Base-by-base conservation (phyloP, 129 eudicot genomes). In the Rutidosis leptorrhynchoides region DNA sequence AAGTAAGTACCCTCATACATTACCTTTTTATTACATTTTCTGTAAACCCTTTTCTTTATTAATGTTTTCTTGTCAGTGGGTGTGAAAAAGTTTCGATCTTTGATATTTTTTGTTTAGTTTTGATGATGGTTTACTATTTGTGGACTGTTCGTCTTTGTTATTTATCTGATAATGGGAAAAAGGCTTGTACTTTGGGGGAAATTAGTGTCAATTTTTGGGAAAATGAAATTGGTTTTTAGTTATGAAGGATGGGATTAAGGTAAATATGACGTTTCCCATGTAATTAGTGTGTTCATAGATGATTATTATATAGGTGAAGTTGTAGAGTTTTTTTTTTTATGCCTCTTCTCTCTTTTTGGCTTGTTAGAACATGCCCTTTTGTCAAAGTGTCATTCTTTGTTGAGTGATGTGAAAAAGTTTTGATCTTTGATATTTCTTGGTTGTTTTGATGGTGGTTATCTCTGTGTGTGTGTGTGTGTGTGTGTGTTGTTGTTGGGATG, bases 1-100 rank as follows among this genome's bases (percentile, higher is more conserved):
- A 87, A 82, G 97, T 90, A 63, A 70, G 80, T 61, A 10, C 30
- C 43, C 35, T 52, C 12, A n/a, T 6, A 58, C 19, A 25, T 56
- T 56, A 16, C 62, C 0, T 68, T 30, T 68, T 22, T 32, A 37
- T 4, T 37, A 21, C 45, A 56, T 32, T 54, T 20, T 56, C 15
- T 23, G 46, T 19, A 53, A 15, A 37, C 27, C 33, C 62, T 28
- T 40, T 11, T 27, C 33, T 21, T 24, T 26, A 37, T 29, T 23
- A 10, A 14, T 53, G 19, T 6, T 51, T 28, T 30, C 32, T 2
- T 10, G 45, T 20, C 35, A 23, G 46, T 21, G 23, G 53, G 21
- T 67, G 65, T 6, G 20, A 19, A 12, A 24, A 30, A 32, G 59
- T 11, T 27, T 65, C 56, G 49, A 58, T 69, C 28, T 35, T 70